Evolutionary conservation across 139 green algal genomes (phyloP), one percentile per base, ranked within the genome.

Genomic region (Pleodorina starrii): DNA sequence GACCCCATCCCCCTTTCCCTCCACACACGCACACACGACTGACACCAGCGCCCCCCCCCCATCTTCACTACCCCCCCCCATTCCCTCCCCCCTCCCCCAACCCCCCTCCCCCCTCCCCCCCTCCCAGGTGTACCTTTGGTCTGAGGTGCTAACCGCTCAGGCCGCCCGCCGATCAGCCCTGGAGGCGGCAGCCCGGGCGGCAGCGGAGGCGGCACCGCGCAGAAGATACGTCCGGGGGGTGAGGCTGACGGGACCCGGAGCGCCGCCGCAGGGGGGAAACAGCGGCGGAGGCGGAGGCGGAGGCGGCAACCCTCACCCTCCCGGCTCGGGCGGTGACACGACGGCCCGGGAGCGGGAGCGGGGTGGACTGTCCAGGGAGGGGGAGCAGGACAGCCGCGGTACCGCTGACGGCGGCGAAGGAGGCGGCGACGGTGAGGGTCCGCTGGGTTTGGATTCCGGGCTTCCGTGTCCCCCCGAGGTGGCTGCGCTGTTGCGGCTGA

Each of bases 101-200:
- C n/a, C n/a, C n/a, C n/a, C n/a, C n/a, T n/a, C n/a, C n/a, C n/a
- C n/a, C n/a, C n/a, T n/a, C 54, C 54, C 29, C 25, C 7, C 21
- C 54, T 5, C 17, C 21, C 54, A 87, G 81, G 66, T 88, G 32
- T 81, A 71, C 21, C 46, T 88, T 25, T 88, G 83, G 83, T 80
- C 66, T 19, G 83, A 88, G 46, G 68, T 81, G 23, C 83, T 88
- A 29, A 63, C 81, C 5, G 60, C 43, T 0, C 81, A 78, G 43
- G 60, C 81, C 40, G 59, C 63, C 81, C 60, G 60, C 60, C 81
- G 60, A 59, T 40, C 63, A 14, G 50, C 14, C n/a, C 2, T 5
- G 48, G 60, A 69, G 17, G 81, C 42, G 0, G 81, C 81, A 10
- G 60, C 81, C 57, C 21, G 54, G 29, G 57, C 42, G 40, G 60